Percentiles rank a stretch among this genome's conserved stretches.
Evolutionary conservation across 2,329 filamentous ascomycete genomes (phyloP).

Genomic region (Penicillium concentricum): DNA sequence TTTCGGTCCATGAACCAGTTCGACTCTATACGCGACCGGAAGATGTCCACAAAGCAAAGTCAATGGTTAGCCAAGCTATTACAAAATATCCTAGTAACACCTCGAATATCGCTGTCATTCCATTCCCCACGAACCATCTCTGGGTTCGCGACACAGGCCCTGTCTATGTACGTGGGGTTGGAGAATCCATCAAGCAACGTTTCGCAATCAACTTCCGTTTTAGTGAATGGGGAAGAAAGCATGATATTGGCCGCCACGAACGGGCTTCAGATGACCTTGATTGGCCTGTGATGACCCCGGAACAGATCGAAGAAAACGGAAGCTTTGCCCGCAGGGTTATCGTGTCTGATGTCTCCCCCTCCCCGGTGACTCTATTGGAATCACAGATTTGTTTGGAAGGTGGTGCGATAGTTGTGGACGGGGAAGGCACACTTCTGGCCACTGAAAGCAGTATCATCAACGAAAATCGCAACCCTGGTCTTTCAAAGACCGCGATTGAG

Average conservation of each 20-base stretch:
- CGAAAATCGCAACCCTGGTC: constrained; percentile 27
- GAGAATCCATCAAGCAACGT: not conserved
- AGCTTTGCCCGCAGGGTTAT: constrained; percentile 16
- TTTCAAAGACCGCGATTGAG: constrained; percentile 22
- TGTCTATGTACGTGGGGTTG: constrained; percentile 16
- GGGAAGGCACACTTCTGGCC: constrained; percentile 30
- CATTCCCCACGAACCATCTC: constrained; percentile 19
- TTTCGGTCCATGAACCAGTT: constrained; percentile 30
- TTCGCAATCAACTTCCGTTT: constrained; percentile 21
- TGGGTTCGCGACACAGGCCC: constrained; percentile 23
- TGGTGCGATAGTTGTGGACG: constrained; percentile 30
- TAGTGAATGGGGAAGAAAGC: constrained; percentile 23
- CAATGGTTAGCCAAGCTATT: constrained; percentile 6
- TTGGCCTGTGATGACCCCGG: constrained; percentile 13
- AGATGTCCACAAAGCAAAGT: constrained; percentile 17
- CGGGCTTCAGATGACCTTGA: constrained; percentile 10
- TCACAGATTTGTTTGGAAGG: constrained; percentile 26
- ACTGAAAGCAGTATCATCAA: constrained; percentile 32
- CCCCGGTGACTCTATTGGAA: constrained; percentile 13
- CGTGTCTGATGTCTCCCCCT: constrained; percentile 3
- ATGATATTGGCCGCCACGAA: constrained; percentile 11
- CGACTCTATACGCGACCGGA: constrained; percentile 24
- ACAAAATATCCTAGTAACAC: constrained; percentile 3
- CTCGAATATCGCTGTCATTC: constrained; percentile 15
- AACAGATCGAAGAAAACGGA: constrained; percentile 14